Conservation (phyloP, 1,139 yeast species). For the Schwanniomyces etchellsii region DNA sequence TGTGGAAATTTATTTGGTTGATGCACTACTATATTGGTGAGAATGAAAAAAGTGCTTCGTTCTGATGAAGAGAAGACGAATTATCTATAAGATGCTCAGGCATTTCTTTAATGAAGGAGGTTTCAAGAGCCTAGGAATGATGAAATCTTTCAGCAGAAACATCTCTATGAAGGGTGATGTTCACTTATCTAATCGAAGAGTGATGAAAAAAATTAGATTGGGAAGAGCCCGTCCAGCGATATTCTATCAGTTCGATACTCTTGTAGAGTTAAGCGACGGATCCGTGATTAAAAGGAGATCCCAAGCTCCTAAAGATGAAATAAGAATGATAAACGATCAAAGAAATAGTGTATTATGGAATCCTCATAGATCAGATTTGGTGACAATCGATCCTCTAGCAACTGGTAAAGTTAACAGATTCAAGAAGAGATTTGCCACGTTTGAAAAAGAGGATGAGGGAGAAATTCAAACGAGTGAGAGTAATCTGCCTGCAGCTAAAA, state of each 20-base stretch:
- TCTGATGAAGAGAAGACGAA: too few relatives aligned
- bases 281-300: slow-evolving; percentile 79
- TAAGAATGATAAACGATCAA: slow-evolving; percentile 83
- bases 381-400: slow-evolving; percentile 71
- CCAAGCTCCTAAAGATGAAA: slow-evolving; percentile 83
- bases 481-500: slow-evolving; percentile 3
- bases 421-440: slow-evolving; percentile 67
- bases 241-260: slow-evolving; percentile 81
- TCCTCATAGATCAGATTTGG: slow-evolving; percentile 73
- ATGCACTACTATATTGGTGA: slow-evolving; percentile 1
- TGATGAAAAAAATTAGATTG: slow-evolving; percentile 48
- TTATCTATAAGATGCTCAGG: neutral
- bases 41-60: too few relatives aligned
- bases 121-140: neutral
- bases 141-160: slow-evolving; percentile 13
- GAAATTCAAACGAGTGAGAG: slow-evolving; percentile 8
- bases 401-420: slow-evolving; percentile 84
- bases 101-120: neutral
- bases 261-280: slow-evolving; percentile 88
- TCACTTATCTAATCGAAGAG: slow-evolving; percentile 45
- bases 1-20: neutral
- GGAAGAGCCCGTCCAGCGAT: slow-evolving; percentile 93
- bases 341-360: slow-evolving; percentile 86
- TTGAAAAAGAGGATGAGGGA: slow-evolving; percentile 14
- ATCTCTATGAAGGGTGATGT: slow-evolving; percentile 32